Evolutionary conservation across 306 rosid species (phyloP).

Genomic region (Castanospermum australe): DNA sequence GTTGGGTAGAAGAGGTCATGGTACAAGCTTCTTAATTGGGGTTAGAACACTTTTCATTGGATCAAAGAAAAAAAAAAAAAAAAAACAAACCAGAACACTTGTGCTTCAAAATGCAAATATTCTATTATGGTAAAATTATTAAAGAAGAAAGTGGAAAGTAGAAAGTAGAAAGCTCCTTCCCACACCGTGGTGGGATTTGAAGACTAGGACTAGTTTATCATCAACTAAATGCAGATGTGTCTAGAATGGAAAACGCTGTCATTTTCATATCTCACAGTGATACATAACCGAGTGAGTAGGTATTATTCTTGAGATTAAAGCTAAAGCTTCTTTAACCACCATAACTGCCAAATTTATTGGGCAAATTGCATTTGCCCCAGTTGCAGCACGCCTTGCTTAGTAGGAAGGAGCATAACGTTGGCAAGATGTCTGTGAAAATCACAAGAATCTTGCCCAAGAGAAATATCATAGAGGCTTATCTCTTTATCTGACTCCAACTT

Average conservation of each 20-base stretch:
- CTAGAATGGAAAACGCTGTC: slow-evolving; percentile 30
- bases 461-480: neutral
- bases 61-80: neutral
- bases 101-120: slow-evolving; percentile 20
- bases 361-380: slow-evolving; percentile 7
- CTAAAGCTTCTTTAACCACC: slow-evolving; percentile 25
- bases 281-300: slow-evolving; percentile 24
- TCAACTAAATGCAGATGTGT: neutral
- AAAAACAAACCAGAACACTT: neutral
- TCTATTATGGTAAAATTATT: neutral
- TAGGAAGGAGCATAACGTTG: neutral
- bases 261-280: slow-evolving; percentile 33
- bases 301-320: slow-evolving; percentile 23
- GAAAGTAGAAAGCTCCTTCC: slow-evolving; percentile 6
- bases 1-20: neutral
- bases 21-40: neutral
- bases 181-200: neutral
- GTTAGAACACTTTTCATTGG: neutral
- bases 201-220: slow-evolving; percentile 18
- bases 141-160: neutral
- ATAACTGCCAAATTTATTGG: slow-evolving; percentile 24
- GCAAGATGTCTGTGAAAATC: neutral
- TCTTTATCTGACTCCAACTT: neutral
- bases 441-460: slow-evolving; percentile 17
- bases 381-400: slow-evolving; percentile 11